Evolutionary conservation across 1,284 basidiomycete species (phyloP).

Genomic region (Pseudomicrostroma phylloplanum): DNA sequence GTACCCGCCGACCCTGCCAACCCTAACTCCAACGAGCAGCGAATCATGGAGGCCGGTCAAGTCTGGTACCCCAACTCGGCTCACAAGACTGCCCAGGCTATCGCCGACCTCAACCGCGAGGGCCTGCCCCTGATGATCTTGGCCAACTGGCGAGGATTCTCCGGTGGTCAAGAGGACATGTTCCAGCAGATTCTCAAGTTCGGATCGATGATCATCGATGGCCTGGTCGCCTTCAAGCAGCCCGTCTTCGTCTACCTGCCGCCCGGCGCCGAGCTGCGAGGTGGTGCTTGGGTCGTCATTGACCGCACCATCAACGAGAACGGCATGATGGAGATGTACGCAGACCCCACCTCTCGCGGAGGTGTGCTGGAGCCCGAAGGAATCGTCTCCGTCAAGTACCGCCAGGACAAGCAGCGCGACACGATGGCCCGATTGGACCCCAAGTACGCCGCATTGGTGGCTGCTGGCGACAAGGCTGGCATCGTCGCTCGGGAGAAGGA

Average conservation of each 20-base stretch:
- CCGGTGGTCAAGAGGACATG: slow-evolving; percentile 98
- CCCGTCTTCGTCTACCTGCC: slow-evolving; percentile 99
- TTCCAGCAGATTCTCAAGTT: slow-evolving; percentile 53
- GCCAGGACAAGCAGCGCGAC: slow-evolving; percentile 68
- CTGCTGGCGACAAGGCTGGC: slow-evolving; percentile 56
- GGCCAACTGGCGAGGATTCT: slow-evolving; percentile 99
- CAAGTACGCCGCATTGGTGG: slow-evolving; percentile 74
- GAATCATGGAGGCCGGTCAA: slow-evolving; percentile 97
- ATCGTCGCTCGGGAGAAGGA: slow-evolving; percentile 75
- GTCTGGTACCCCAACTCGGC: slow-evolving; percentile 99
- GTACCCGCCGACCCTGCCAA: slow-evolving; percentile 99
- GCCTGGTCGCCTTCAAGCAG: slow-evolving; percentile 90
- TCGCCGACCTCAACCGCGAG: slow-evolving; percentile 97
- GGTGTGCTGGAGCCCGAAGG: slow-evolving; percentile 94
- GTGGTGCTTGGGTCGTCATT: slow-evolving; percentile 98
- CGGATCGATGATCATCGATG: slow-evolving; percentile 77
- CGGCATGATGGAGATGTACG: slow-evolving; percentile 85
- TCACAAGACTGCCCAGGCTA: slow-evolving; percentile 99
- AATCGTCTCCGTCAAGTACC: slow-evolving; percentile 65
- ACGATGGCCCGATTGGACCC: slow-evolving; percentile 92
- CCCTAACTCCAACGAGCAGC: slow-evolving; percentile 90
- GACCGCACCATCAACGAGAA: slow-evolving; percentile 90
- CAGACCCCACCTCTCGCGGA: slow-evolving; percentile 87
- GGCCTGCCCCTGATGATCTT: slow-evolving; percentile 95
- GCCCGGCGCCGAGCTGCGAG: slow-evolving; percentile 95